These are phyloP conservation scores for Globisporangium paroecandrum DNA, from an alignment of 352 stramenopile genomes.

Conservation along the genomic window DNA sequence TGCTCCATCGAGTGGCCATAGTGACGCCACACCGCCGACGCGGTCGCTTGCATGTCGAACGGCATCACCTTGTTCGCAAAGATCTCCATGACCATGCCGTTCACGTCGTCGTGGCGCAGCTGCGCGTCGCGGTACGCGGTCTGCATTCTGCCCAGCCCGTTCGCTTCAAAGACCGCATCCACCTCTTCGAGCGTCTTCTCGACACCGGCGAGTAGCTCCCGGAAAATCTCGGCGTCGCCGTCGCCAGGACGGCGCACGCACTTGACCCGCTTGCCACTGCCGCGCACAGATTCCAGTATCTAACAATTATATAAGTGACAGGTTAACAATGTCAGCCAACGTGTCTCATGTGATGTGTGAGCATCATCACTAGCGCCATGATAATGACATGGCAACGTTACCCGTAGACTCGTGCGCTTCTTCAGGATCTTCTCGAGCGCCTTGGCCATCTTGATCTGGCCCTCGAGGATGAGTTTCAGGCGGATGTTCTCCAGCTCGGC, in stretches of 20 bases:
- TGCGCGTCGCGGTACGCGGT: conserved; percentile 47
- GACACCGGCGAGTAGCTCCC: conserved; percentile 38
- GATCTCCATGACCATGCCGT: conserved; percentile 50
- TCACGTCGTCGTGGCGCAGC: conserved; percentile 33
- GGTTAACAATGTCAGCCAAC: background rate
- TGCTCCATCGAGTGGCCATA: conserved; percentile 56
- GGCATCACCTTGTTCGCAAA: conserved; percentile 59
- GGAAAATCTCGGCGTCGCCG: conserved; percentile 46
- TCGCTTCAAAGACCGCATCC: conserved; percentile 47
- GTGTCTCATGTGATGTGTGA: background rate
- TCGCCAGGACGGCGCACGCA: conserved; percentile 23
- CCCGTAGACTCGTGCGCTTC: conserved; percentile 44
- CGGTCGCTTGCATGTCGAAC: conserved; percentile 39
- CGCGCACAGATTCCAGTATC: conserved; percentile 49
- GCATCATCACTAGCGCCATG: background rate
- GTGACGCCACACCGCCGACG: conserved; percentile 46
- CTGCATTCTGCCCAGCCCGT: conserved; percentile 44
- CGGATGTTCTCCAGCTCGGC: conserved; percentile 59
- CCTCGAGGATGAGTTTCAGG: conserved; percentile 44
- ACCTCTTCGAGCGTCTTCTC: conserved; percentile 40
- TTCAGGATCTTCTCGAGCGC: conserved; percentile 53
- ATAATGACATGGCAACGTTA: conserved; percentile 13
- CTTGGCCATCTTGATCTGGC: conserved; percentile 51
- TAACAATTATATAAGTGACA: conserved; percentile 15
- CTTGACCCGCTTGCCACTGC: conserved; percentile 24